Percentiles rank a stretch among this genome's conserved stretches.
Conservation (phyloP, 441 rosid species). For the Euphorbia neoarborescens region DNA sequence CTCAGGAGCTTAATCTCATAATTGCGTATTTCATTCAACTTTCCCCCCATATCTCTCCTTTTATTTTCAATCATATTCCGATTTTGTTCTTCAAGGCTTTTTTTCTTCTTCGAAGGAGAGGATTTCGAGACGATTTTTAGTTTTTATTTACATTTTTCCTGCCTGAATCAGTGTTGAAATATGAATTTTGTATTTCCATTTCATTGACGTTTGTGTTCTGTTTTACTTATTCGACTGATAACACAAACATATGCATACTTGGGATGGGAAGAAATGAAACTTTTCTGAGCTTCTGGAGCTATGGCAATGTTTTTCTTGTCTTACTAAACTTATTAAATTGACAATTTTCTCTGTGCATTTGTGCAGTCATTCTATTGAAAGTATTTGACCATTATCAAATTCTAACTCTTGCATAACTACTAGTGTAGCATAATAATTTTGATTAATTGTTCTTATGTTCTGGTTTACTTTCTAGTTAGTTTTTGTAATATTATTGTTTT, state of each 20-base stretch:
- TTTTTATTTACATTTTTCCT: not conserved
- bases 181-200: not conserved
- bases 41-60: not conserved
- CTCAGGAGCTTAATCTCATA: constrained; percentile 93
- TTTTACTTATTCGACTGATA: not conserved
- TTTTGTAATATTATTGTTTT: not conserved
- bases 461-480: not conserved
- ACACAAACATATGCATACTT: not conserved
- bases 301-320: too few species aligned
- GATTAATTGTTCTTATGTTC: not conserved
- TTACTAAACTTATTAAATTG: not conserved
- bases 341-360: too few species aligned
- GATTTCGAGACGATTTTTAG: not conserved
- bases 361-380: not conserved
- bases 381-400: too few species aligned
- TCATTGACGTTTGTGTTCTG: not conserved
- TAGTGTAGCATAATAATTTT: not conserved
- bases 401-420: not conserved
- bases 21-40: constrained; percentile 44
- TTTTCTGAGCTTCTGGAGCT: too few species aligned
- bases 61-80: constrained; percentile 5
- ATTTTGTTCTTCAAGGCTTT: constrained; percentile 14
- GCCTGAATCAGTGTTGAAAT: not conserved
- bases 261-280: too few species aligned
- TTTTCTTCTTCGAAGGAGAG: not conserved